Conservation (phyloP, 2,329 filamentous ascomycete genomes). For the Stylonectria norvegica region DNA sequence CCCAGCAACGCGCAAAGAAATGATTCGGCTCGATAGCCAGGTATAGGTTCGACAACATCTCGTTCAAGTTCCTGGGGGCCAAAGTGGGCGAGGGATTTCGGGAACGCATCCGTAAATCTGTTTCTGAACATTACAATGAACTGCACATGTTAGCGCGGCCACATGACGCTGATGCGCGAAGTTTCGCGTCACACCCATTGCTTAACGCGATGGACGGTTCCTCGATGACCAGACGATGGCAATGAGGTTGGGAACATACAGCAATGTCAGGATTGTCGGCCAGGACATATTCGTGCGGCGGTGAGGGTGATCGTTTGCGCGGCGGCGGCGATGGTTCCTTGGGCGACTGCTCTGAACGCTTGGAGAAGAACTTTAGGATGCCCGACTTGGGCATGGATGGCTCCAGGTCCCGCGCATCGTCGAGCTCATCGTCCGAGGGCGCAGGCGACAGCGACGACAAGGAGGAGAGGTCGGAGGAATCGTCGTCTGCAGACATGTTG, state of each 20-base stretch:
- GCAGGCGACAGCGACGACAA: slow-evolving; percentile 47
- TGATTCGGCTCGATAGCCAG: slow-evolving; percentile 80
- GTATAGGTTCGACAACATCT: slow-evolving; percentile 72
- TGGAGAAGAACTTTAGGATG: slow-evolving; percentile 67
- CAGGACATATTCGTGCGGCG: slow-evolving; percentile 83
- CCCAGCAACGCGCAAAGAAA: slow-evolving; percentile 86
- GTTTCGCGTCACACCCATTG: slow-evolving; percentile 45
- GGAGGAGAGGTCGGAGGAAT: slow-evolving; percentile 62
- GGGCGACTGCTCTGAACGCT: slow-evolving; percentile 48
- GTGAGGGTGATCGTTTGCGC: slow-evolving; percentile 80
- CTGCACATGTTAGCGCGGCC: slow-evolving; percentile 48
- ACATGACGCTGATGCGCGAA: slow-evolving; percentile 45
- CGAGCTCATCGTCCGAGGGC: slow-evolving; percentile 47
- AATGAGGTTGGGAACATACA: slow-evolving; percentile 58
- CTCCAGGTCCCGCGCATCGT: slow-evolving; percentile 38
- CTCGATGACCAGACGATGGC: slow-evolving; percentile 20
- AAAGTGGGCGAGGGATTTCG: slow-evolving; percentile 81
- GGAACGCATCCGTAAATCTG: slow-evolving; percentile 86
- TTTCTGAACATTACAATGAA: slow-evolving; percentile 98
- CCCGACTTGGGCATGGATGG: slow-evolving; percentile 51
- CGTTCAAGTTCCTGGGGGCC: slow-evolving; percentile 93
- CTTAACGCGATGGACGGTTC: slow-evolving; percentile 36
- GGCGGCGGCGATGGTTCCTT: slow-evolving; percentile 62
- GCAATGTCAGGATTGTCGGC: slow-evolving; percentile 91
- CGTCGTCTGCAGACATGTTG: slow-evolving; percentile 57